Evolutionary conservation across 192 early-diverging fungal species (phyloP).

Genomic region (Backusella australiensis): DNA sequence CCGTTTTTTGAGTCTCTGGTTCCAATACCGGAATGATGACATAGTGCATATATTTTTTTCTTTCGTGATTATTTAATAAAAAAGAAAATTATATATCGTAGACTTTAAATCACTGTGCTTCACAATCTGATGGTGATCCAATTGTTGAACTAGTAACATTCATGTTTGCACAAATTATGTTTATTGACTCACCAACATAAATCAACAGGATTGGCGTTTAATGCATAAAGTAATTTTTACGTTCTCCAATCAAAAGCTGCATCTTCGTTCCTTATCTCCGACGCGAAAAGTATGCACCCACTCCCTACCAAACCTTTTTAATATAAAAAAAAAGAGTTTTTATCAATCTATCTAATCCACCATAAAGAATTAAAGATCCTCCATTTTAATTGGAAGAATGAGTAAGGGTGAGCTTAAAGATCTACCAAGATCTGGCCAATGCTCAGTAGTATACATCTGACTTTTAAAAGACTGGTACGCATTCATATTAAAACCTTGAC

Average conservation of each 20-base stretch:
- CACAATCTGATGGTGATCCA: constrained; percentile 3
- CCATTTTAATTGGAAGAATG: neutral
- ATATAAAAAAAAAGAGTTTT: neutral
- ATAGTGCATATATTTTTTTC: neutral
- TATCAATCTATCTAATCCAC: neutral
- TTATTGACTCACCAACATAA: constrained; percentile 2
- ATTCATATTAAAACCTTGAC: too few species aligned
- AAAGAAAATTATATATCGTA: neutral
- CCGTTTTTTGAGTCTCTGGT: neutral
- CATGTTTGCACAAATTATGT: neutral
- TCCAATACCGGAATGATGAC: neutral
- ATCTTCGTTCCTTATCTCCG: neutral
- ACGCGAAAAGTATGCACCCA: neutral
- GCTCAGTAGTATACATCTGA: neutral
- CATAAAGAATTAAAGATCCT: neutral
- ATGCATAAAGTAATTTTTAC: constrained; percentile 1
- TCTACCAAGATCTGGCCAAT: neutral
- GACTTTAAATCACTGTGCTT: neutral
- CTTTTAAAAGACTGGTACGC: neutral
- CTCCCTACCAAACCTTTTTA: neutral
- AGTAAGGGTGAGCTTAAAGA: neutral
- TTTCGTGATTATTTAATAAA: neutral
- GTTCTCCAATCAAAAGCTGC: neutral
- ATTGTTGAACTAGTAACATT: neutral
- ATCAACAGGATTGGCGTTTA: neutral